Evolutionary conservation across 2,329 filamentous ascomycete species (phyloP).

Genomic region (Alternaria novae-zelandiae): DNA sequence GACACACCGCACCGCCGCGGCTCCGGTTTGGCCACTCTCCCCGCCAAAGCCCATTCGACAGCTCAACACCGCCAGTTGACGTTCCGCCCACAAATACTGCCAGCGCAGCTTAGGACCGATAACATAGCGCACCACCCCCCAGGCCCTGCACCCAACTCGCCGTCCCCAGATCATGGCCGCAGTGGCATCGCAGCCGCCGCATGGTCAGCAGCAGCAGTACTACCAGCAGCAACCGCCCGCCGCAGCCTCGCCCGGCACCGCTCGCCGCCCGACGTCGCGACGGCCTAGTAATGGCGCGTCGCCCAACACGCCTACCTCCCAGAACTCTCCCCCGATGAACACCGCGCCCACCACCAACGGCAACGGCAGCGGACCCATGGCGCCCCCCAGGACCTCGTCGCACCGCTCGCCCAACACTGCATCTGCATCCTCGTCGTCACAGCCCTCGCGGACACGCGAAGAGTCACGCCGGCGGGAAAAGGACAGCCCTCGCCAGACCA

Average conservation of each 20-base stretch:
- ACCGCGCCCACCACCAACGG: slow-evolving; percentile 59
- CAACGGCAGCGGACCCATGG: slow-evolving; percentile 67
- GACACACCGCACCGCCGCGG: slow-evolving; percentile 10
- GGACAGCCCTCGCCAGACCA: slow-evolving; percentile 49
- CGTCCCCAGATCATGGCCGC: slow-evolving; percentile 43
- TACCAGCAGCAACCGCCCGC: slow-evolving; percentile 37
- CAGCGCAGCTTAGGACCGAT: slow-evolving; percentile 11
- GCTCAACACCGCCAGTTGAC: slow-evolving; percentile 21
- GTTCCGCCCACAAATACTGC: slow-evolving; percentile 12
- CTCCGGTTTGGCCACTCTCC: slow-evolving; percentile 10
- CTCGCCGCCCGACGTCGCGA: slow-evolving; percentile 44
- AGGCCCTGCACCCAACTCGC: slow-evolving; percentile 3
- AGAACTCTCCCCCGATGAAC: slow-evolving; percentile 52
- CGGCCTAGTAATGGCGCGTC: slow-evolving; percentile 50
- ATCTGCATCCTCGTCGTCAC: slow-evolving; percentile 33
- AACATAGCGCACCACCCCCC: slow-evolving; percentile 5
- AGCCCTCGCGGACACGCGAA: slow-evolving; percentile 22
- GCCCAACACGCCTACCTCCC: slow-evolving; percentile 48
- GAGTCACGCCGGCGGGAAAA: slow-evolving; percentile 58
- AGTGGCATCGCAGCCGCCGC: slow-evolving; percentile 43
- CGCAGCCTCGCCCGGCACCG: slow-evolving; percentile 44
- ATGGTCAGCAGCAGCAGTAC: slow-evolving; percentile 46
- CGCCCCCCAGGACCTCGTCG: slow-evolving; percentile 81
- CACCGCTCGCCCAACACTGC: slow-evolving; percentile 55
- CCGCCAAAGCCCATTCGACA: slow-evolving; percentile 26